Percentiles rank a stretch among this genome's conserved stretches.
Conservation (phyloP, 345 rosid genomes). For the Triadica sebifera region DNA sequence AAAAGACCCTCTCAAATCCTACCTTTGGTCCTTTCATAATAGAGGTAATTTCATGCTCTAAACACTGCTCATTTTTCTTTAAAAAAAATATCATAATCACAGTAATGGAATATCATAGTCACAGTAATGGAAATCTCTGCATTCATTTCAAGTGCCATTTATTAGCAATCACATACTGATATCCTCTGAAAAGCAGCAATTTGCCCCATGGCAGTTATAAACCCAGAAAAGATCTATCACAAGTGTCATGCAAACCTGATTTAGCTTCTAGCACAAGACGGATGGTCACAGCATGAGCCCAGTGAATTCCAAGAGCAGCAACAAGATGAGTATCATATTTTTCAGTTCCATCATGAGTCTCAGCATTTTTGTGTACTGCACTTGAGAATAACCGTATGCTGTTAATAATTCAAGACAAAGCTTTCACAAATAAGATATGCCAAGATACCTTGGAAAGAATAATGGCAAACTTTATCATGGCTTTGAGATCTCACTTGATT, state of each 20-base stretch:
- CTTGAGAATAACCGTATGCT: conserved; percentile 2
- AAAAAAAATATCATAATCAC: not conserved
- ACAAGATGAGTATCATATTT: conserved; percentile 64
- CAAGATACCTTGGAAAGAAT: conserved; percentile 65
- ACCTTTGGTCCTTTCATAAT: not conserved
- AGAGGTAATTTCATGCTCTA: not conserved
- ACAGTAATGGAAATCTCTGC: not conserved
- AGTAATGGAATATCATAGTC: no score
- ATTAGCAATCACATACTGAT: no score
- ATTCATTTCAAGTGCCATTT: not conserved
- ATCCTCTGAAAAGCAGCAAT: no score
- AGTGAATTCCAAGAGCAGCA: conserved; percentile 76
- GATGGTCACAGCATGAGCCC: conserved; percentile 88
- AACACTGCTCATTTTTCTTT: not conserved
- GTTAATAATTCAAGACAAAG: conserved; percentile 9
- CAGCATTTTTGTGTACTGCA: conserved; percentile 44
- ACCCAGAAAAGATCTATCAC: not conserved
- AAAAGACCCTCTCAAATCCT: no score
- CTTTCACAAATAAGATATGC: conserved; percentile 18
- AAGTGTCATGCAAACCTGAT: conserved; percentile 58
- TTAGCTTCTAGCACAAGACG: conserved; percentile 70
- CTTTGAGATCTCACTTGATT: conserved; percentile 85
- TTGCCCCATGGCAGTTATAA: not conserved
- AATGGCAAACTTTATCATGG: conserved; percentile 43
- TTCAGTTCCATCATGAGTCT: conserved; percentile 26